Evolutionary conservation across 176 grass and related monocot species (phyloP), one percentile per base, ranked within the genome.

Genomic region (Miscanthus lutarioriparius): DNA sequence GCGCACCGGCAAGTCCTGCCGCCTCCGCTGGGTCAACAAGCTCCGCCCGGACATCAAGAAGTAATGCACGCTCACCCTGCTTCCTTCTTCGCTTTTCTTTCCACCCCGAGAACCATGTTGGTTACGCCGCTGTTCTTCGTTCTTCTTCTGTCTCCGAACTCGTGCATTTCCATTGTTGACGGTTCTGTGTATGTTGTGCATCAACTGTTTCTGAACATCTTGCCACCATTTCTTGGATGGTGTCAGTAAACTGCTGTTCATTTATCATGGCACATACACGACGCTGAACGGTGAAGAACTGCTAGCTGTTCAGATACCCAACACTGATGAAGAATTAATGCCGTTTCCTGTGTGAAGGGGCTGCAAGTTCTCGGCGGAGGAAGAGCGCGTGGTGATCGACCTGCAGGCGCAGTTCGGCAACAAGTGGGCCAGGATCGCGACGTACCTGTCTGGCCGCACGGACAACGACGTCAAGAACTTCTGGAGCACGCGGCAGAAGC

Each of bases 391-490:
- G 65, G 85, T 95, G 40, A 30, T 92, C 36, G 44, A 81, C 12
- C 53, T 92, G 10, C 88, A 95, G 73, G 72, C 70, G 48, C 7
- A 48, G 67, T 7, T 84, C 17, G 90, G 93, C 66, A 95, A 95
- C 79, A 95, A 79, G 78, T 95, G 93, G 90, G 90, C 93, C 9
- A 37, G 12, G 56, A 95, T 95, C 48, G 79, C 88, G 15, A 80
- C 67, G 4, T 74, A 76, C 19, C 88, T 94, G 0, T 27, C 33
- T 26, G 92, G 92, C 7, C 85, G 87, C 65, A 94, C 90, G 4
- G 92, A 94, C 74, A 94, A 94, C 56, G 90, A 92, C 26, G 88
- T 90, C 64, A 94, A 94, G 78, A 94, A 94, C 64, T 86, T 89
- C 78, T 94, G 90, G 92, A 94, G 87, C 77, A 92, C 83, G 17